phyloP scores from a whole-genome alignment of 192 early-diverging fungal genomes.

The Diversispora epigaea region DNA sequence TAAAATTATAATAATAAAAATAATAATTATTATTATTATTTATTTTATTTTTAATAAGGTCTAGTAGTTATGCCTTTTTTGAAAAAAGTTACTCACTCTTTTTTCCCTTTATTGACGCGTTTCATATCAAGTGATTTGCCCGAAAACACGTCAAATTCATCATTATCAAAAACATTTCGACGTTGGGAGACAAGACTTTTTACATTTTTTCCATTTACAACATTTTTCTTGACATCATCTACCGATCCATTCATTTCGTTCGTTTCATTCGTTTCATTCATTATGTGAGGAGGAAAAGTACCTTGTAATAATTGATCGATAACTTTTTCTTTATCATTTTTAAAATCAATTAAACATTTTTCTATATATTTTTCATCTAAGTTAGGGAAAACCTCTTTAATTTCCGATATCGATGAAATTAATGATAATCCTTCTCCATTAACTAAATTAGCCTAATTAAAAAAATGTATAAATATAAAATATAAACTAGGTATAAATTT shows the following conservation, averaged over 20 bases:
- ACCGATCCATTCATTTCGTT: conserved; percentile 2
- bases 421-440: neutral
- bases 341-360: conserved; percentile 71
- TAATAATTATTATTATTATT: conserved; percentile 20
- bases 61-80: too few species aligned
- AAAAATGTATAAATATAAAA: too few species aligned
- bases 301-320: conserved; percentile 81
- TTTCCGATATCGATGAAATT: conserved; percentile 69
- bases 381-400: conserved; percentile 87
- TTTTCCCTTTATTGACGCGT: conserved; percentile 8
- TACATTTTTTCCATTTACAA: too few species aligned
- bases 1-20: conserved; percentile 32
- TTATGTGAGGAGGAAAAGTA: conserved; percentile 64
- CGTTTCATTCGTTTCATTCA: too few species aligned
- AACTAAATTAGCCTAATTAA: neutral
- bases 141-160: conserved; percentile 90
- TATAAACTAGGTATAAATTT: too few species aligned
- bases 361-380: conserved; percentile 90
- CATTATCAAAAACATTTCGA: conserved; percentile 87
- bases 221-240: too few species aligned
- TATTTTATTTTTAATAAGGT: too few species aligned
- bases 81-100: too few species aligned
- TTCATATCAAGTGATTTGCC: conserved; percentile 49
- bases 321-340: conserved; percentile 66
- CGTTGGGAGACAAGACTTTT: conserved; percentile 57